A percentile compares a stretch with the other conserved stretches of the same genome.
Evolutionary conservation across 129 eudicot genomes (phyloP).

Genomic region (Centella asiatica): DNA sequence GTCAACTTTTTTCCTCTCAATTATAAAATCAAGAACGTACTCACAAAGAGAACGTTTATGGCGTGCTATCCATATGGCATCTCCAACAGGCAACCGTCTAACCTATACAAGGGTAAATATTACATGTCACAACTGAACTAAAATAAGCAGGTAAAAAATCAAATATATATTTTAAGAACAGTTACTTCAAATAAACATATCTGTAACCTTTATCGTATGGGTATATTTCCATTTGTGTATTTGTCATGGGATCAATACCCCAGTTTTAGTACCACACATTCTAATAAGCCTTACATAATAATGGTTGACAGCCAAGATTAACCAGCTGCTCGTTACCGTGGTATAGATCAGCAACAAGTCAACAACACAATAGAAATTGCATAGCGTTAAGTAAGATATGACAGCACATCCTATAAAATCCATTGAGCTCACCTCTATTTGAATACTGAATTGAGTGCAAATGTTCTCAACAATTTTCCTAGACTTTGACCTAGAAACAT

Average conservation of each 20-base stretch:
- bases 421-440: constrained; percentile 55
- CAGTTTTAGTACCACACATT: no score
- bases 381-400: background rate
- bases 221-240: background rate
- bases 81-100: constrained; percentile 86
- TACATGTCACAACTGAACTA: background rate
- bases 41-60: constrained; percentile 58
- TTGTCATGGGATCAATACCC: background rate
- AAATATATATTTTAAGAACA: background rate
- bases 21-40: constrained; percentile 89
- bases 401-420: background rate
- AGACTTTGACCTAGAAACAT: constrained; percentile 57
- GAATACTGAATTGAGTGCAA: constrained; percentile 41
- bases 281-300: constrained; percentile 2
- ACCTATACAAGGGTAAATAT: constrained; percentile 29
- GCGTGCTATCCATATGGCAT: constrained; percentile 91
- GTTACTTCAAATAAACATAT: no score
- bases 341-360: background rate
- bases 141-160: background rate
- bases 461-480: constrained; percentile 51
- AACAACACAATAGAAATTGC: background rate
- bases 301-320: background rate
- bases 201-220: no score
- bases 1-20: constrained; percentile 90
- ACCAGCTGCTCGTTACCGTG: no score